phyloP scores from a whole-genome alignment of 169 alveolate genomes.

The Hepatocystis sp. region DNA sequence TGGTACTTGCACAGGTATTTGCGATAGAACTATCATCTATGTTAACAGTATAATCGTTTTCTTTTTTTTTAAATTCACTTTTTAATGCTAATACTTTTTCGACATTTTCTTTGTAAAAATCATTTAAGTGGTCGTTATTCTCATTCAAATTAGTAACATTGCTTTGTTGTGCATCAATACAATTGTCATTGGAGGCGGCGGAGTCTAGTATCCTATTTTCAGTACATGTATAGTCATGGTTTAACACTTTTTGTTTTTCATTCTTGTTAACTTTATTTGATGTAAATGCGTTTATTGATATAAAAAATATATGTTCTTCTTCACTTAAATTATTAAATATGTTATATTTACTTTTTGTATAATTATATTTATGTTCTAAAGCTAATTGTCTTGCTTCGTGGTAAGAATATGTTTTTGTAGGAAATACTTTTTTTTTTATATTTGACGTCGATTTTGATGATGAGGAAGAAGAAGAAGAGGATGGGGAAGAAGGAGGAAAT shows the following conservation, averaged over 20 bases:
- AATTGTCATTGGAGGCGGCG: too few species aligned
- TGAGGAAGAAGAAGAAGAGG: not conserved
- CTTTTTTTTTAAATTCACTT: too few species aligned
- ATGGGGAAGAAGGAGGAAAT: not conserved
- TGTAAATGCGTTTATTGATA: slow-evolving; percentile 7
- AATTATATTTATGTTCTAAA: slow-evolving; percentile 25
- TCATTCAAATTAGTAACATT: too few species aligned
- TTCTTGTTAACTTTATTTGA: not conserved
- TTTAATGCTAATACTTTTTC: too few species aligned
- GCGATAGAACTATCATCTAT: too few species aligned
- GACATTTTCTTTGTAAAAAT: too few species aligned
- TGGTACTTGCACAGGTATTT: too few species aligned
- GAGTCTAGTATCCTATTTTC: too few species aligned
- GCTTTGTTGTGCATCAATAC: too few species aligned
- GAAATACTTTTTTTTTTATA: slow-evolving; percentile 13
- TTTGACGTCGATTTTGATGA: not conserved
- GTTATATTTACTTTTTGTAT: slow-evolving; percentile 34
- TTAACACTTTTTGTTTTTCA: not conserved
- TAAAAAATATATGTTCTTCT: slow-evolving; percentile 40
- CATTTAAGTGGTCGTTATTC: too few species aligned
- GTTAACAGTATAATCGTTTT: too few species aligned
- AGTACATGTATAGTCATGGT: too few species aligned
- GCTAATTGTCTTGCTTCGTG: slow-evolving; percentile 66
- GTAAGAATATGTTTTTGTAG: slow-evolving; percentile 18
- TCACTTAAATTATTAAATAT: slow-evolving; percentile 41